A percentile compares a stretch with the other conserved stretches of the same genome.
Conservation (phyloP, 331 rosid genomes). For the Stylosanthes scabra region DNA sequence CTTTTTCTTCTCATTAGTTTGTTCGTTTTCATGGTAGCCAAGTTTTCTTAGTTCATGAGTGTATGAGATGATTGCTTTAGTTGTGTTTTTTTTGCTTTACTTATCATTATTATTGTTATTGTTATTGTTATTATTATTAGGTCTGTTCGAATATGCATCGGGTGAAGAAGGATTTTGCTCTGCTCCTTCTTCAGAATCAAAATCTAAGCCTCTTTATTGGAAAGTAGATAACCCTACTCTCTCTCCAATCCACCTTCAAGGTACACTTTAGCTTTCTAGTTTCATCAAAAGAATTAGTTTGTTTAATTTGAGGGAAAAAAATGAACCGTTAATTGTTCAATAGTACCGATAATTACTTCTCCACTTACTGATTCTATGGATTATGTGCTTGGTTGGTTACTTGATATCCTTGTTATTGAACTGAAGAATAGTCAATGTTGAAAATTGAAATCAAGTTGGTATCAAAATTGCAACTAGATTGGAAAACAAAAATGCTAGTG, state of each 20-base stretch:
- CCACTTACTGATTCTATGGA: background rate
- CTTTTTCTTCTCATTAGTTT: background rate
- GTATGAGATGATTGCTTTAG: background rate
- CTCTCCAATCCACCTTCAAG: conserved; percentile 81
- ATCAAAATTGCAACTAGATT: background rate
- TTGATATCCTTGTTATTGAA: background rate
- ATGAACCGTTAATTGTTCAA: background rate
- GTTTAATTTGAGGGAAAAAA: background rate
- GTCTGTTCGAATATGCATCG: conserved; percentile 50
- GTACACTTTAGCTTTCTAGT: conserved; percentile 37
- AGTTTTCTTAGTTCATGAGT: background rate
- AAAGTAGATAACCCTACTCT: conserved; percentile 71
- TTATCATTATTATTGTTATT: no score
- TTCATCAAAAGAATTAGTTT: background rate
- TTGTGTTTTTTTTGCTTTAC: background rate
- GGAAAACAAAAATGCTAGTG: background rate
- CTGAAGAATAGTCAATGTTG: background rate
- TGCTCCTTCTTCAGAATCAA: conserved; percentile 55
- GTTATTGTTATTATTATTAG: conserved; percentile 49
- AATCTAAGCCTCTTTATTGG: conserved; percentile 65
- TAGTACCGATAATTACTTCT: background rate
- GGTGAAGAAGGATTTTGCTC: conserved; percentile 77
- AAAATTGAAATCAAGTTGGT: background rate
- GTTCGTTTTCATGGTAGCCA: conserved; percentile 10
- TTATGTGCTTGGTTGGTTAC: background rate